These are phyloP conservation scores for Syzygium malaccense DNA, from an alignment of 441 rosid genomes.

Conservation along the genomic window DNA sequence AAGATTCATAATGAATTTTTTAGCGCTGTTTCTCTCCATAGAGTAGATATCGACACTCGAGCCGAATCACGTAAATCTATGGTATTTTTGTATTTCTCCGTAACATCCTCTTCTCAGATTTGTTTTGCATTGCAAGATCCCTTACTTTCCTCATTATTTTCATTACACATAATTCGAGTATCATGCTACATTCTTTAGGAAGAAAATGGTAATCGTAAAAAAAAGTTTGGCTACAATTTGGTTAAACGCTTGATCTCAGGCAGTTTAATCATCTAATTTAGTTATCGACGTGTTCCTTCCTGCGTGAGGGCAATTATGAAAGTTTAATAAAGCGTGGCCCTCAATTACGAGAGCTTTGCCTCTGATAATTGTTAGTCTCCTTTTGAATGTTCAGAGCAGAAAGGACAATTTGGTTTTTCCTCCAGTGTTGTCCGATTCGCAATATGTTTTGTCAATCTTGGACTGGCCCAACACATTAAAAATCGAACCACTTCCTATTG, in stretches of 20 bases:
- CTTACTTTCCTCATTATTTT: not conserved
- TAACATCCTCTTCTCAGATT: not conserved
- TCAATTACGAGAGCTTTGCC: not conserved
- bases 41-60: not conserved
- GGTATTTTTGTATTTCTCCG: fast-evolving
- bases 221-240: not conserved
- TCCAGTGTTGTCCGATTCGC: not conserved
- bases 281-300: not conserved
- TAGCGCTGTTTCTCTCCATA: no score
- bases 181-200: not conserved
- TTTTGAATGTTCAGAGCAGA: not conserved
- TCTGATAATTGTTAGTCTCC: not conserved
- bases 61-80: not conserved
- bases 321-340: not conserved
- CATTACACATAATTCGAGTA: not conserved
- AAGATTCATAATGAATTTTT: not conserved
- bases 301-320: not conserved
- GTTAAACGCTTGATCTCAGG: not conserved
- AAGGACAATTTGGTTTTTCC: not conserved
- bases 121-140: not conserved
- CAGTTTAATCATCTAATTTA: not conserved
- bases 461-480: not conserved
- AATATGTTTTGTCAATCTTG: not conserved
- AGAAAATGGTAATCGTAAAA: not conserved
- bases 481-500: not conserved